Percentiles rank a stretch among this genome's conserved stretches.
These are phyloP conservation scores for Ottelia alismoides DNA, from an alignment of 106 monocot species.

Conservation along the genomic window DNA sequence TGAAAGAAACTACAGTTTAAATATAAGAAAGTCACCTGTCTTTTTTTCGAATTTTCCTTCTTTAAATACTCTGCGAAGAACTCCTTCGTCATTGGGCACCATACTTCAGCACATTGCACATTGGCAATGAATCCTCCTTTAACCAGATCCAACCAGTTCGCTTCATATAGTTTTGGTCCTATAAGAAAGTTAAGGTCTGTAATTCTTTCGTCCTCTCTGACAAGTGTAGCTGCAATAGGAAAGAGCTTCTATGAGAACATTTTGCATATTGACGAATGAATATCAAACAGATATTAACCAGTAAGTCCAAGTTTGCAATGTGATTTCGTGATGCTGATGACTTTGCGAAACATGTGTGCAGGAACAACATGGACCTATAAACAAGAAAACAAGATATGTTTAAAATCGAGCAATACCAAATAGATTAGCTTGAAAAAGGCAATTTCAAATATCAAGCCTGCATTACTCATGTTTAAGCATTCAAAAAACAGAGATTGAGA, in stretches of 20 bases:
- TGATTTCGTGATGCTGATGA: constrained; percentile 97
- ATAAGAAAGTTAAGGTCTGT: constrained; percentile 98
- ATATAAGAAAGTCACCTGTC: constrained; percentile 42
- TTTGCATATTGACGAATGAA: too few species aligned
- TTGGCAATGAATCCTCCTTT: constrained; percentile 99
- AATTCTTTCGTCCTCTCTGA: constrained; percentile 98
- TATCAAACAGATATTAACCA: too few species aligned
- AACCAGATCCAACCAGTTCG: constrained; percentile 98
- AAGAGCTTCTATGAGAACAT: too few species aligned
- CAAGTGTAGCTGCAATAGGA: constrained; percentile 76
- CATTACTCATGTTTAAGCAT: too few species aligned
- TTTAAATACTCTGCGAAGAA: constrained; percentile 99
- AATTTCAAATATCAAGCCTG: too few species aligned
- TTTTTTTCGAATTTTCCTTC: constrained; percentile 94
- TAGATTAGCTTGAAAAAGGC: too few species aligned
- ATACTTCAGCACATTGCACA: constrained; percentile 99
- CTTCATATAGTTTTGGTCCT: constrained; percentile 97
- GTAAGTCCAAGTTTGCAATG: constrained; percentile 99
- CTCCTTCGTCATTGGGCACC: constrained; percentile 99
- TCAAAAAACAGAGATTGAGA: too few species aligned
- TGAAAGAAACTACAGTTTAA: too few species aligned
- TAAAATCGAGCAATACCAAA: too few species aligned
- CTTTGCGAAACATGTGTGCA: constrained; percentile 98
- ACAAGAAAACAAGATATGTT: background rate
- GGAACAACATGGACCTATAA: constrained; percentile 97